phyloP scores from a whole-genome alignment of 192 early-diverging fungal genomes.

The Oehlia diaphana region DNA sequence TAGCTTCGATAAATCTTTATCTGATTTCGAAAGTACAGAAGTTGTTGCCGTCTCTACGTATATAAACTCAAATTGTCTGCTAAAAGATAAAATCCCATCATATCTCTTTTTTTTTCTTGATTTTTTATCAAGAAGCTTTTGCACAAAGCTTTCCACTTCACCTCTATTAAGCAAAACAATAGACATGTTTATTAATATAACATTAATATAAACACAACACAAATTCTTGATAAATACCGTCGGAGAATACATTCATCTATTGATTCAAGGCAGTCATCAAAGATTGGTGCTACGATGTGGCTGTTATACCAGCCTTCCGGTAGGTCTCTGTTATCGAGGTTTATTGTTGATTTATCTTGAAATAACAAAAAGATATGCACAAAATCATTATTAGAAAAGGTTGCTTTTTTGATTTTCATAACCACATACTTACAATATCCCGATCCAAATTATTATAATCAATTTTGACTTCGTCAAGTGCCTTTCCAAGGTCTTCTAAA shows the following conservation, averaged over 20 bases:
- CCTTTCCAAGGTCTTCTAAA: constrained; percentile 19
- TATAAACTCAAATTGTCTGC: constrained; percentile 18
- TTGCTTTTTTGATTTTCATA: constrained; percentile 20
- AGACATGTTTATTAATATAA: constrained; percentile 17
- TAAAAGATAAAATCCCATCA: constrained; percentile 16
- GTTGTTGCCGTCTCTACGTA: constrained; percentile 17
- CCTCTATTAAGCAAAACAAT: constrained; percentile 23
- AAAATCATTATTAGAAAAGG: constrained; percentile 23
- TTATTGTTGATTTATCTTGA: constrained; percentile 22
- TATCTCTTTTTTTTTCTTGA: constrained; percentile 12
- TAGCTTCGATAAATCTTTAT: constrained; percentile 23
- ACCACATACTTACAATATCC: constrained; percentile 26
- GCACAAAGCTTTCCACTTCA: constrained; percentile 19
- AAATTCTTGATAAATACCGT: constrained; percentile 18
- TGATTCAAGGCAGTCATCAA: constrained; percentile 13
- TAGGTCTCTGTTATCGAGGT: constrained; percentile 3
- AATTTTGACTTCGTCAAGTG: constrained; percentile 24
- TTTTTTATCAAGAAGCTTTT: constrained; percentile 20
- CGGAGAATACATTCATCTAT: constrained; percentile 16
- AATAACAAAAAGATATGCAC: constrained; percentile 13
- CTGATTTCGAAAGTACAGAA: constrained; percentile 10
- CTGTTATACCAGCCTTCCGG: constrained; percentile 14
- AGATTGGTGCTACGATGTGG: constrained; percentile 14
- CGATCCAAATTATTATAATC: constrained; percentile 26
- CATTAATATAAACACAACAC: constrained; percentile 18